Conservation (phyloP, 164 flowering plant species). For the Brasenia schreberi region DNA sequence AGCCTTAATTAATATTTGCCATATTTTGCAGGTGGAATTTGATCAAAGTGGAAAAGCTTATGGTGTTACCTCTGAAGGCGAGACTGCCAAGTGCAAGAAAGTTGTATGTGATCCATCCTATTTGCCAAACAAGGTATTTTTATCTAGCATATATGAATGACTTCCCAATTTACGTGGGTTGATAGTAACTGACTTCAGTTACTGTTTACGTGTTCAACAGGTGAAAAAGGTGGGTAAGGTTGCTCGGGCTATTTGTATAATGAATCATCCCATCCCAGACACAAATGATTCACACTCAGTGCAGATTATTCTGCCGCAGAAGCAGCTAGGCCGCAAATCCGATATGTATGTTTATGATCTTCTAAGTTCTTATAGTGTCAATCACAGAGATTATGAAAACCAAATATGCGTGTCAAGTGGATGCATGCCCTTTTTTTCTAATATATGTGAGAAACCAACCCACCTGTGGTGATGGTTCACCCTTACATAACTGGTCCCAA, state of each 20-base stretch:
- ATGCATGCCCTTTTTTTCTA: too few species aligned
- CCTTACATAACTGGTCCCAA: too few species aligned
- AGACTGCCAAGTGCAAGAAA: constrained; percentile 97
- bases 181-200: not conserved
- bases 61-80: constrained; percentile 95
- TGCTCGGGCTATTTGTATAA: constrained; percentile 87
- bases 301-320: constrained; percentile 92
- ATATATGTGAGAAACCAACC: too few species aligned
- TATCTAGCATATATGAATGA: not conserved
- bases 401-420: too few species aligned
- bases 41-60: constrained; percentile 61
- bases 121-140: constrained; percentile 61
- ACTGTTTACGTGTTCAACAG: constrained; percentile 20
- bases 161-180: not conserved
- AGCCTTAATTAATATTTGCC: not conserved
- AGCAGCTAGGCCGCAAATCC: constrained; percentile 93
- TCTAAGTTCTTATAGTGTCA: not conserved
- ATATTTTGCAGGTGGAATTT: constrained; percentile 53
- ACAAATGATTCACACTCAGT: constrained; percentile 82
- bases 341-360: constrained; percentile 51
- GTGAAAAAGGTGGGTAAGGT: constrained; percentile 83
- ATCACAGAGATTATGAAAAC: not conserved
- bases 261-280: constrained; percentile 91
- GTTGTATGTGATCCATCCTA: constrained; percentile 96
- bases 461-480: too few species aligned